A percentile compares a stretch with the other conserved stretches of the same genome.
Evolutionary conservation across 495 filamentous ascomycete species (phyloP).

Genomic region (Trichocladium uniseriatum): DNA sequence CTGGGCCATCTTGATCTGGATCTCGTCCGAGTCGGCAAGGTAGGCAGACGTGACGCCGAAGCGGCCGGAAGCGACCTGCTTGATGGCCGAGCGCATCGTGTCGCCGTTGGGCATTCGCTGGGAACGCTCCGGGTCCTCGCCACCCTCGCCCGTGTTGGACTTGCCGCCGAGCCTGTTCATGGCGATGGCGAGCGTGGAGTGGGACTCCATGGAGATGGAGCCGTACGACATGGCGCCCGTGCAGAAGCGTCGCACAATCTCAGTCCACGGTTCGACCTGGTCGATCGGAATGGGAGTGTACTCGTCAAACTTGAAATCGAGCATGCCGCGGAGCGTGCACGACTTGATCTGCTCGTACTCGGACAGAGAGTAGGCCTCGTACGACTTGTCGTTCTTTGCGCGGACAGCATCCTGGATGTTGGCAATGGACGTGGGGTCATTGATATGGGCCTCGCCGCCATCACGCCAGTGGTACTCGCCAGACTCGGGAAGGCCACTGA

Average conservation of each 20-base stretch:
- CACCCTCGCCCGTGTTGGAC: conserved; percentile 98
- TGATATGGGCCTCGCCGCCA: conserved; percentile 95
- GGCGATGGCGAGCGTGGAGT: conserved; percentile 92
- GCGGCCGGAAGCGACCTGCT: conserved; percentile 94
- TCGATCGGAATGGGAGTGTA: conserved; percentile 83
- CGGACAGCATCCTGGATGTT: conserved; percentile 98
- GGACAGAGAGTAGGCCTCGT: conserved; percentile 90
- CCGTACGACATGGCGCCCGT: conserved; percentile 99
- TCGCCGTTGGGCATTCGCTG: conserved; percentile 83
- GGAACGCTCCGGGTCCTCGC: conserved; percentile 91
- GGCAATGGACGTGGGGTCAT: conserved; percentile 90
- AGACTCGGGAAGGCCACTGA: conserved; percentile 83
- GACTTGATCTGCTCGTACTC: conserved; percentile 98
- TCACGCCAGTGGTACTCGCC: conserved; percentile 99
- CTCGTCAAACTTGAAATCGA: conserved; percentile 97
- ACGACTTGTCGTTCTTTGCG: conserved; percentile 99
- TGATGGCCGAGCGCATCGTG: conserved; percentile 97
- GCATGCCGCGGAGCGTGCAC: conserved; percentile 90
- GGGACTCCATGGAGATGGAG: conserved; percentile 98
- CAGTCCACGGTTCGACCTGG: conserved; percentile 97
- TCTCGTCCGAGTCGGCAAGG: conserved; percentile 93
- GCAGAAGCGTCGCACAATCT: conserved; percentile 94
- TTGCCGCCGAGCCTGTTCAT: conserved; percentile 98
- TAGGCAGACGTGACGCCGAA: conserved; percentile 99
- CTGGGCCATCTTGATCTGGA: conserved; percentile 99